Percentiles rank a stretch among this genome's conserved stretches.
phyloP scores from a whole-genome alignment of 805 yeast genomes.

The Teunomyces lycoperdinae region DNA sequence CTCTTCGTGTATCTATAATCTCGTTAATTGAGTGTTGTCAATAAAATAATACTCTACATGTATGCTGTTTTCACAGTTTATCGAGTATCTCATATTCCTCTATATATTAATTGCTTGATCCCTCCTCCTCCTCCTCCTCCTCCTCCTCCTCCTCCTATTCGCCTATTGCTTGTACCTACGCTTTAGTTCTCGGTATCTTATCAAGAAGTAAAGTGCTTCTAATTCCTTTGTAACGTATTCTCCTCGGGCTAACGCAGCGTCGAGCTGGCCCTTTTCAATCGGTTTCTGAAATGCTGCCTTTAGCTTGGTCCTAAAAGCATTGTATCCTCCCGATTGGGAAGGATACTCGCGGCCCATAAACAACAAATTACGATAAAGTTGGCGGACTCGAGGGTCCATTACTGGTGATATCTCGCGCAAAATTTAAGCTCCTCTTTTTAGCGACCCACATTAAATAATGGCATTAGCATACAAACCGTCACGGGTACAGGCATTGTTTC shows the following conservation, averaged over 20 bases:
- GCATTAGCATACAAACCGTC: conserved; percentile 14
- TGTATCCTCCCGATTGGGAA: conserved; percentile 26
- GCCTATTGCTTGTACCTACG: conserved; percentile 29
- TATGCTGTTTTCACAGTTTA: no score
- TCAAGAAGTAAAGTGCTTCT: conserved; percentile 31
- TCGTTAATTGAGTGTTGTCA: no score
- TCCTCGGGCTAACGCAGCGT: conserved; percentile 27
- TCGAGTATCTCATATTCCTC: no score
- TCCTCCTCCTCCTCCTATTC: background rate
- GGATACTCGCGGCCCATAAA: conserved; percentile 38
- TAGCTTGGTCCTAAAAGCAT: conserved; percentile 18
- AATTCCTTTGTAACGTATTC: conserved; percentile 28
- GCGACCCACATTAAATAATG: background rate
- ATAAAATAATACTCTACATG: no score
- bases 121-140: background rate
- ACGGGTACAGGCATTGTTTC: conserved; percentile 29
- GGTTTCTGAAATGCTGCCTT: conserved; percentile 20
- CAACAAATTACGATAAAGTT: conserved; percentile 23
- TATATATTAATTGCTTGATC: background rate
- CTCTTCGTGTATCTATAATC: background rate
- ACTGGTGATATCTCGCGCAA: background rate
- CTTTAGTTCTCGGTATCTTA: conserved; percentile 30
- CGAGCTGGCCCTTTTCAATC: conserved; percentile 14
- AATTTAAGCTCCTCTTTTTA: no score
- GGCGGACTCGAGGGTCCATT: conserved; percentile 24